These are phyloP conservation scores for Geoglossum cookeanum DNA, from an alignment of 2,329 filamentous ascomycete species.

Conservation along the genomic window DNA sequence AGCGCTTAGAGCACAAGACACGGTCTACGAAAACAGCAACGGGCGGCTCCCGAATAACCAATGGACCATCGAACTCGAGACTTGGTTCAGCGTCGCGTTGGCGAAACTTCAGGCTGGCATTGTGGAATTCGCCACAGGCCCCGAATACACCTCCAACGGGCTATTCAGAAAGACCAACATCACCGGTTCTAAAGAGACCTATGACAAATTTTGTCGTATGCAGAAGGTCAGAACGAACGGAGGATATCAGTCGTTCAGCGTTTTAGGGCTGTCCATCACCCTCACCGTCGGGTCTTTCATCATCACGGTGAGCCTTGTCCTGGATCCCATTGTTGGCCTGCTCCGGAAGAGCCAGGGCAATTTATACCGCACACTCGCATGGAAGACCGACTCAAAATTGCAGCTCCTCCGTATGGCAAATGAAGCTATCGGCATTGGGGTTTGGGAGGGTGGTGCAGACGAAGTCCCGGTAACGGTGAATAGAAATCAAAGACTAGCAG, in stretches of 20 bases:
- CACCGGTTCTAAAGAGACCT: neutral
- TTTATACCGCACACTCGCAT: neutral
- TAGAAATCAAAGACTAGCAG: no score
- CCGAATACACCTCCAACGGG: neutral
- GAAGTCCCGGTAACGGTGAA: neutral
- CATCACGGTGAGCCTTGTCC: neutral
- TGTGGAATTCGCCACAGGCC: neutral
- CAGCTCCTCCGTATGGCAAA: neutral
- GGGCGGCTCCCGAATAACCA: neutral
- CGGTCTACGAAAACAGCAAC: neutral
- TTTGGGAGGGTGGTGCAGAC: neutral
- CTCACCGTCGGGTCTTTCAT: neutral
- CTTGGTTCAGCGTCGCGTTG: neutral
- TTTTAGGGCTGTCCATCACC: neutral
- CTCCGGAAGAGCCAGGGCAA: neutral
- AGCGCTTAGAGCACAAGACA: neutral
- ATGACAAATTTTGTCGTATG: neutral
- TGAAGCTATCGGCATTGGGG: neutral
- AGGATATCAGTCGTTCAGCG: constrained; percentile 1
- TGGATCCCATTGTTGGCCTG: neutral
- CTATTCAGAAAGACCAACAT: neutral
- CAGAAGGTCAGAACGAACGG: neutral
- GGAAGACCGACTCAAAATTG: neutral
- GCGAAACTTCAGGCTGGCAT: neutral
- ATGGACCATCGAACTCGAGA: neutral